A percentile compares a stretch with the other conserved stretches of the same genome.
These are phyloP conservation scores for Globisporangium rhizosaccharum DNA, from an alignment of 352 stramenopile genomes.

Conservation along the genomic window DNA sequence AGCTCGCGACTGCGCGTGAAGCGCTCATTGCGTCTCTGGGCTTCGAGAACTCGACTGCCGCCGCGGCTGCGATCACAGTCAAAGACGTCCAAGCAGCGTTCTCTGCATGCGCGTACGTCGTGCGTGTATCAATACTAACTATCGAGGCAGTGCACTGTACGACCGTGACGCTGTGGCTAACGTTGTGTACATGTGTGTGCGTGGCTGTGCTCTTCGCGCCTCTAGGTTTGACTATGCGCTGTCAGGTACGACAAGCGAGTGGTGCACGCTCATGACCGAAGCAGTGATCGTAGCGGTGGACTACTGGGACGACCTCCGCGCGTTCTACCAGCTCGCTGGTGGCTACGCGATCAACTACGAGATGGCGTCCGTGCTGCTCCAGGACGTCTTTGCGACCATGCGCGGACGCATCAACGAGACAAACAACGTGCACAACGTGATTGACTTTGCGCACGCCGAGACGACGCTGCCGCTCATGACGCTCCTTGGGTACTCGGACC, in stretches of 20 bases:
- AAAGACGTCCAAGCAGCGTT: constrained; percentile 46
- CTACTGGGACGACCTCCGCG: constrained; percentile 61
- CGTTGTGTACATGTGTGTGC: background rate
- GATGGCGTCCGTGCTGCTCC: constrained; percentile 58
- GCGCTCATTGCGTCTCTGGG: constrained; percentile 34
- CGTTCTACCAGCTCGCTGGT: constrained; percentile 56
- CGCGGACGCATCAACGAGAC: constrained; percentile 31
- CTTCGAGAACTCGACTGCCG: constrained; percentile 17
- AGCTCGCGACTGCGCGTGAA: constrained; percentile 23
- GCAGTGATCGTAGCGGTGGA: constrained; percentile 43
- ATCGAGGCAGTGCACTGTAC: background rate
- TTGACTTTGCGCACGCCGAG: constrained; percentile 72
- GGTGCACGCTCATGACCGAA: constrained; percentile 52
- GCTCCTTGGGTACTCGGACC: constrained; percentile 49
- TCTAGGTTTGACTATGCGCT: constrained; percentile 59
- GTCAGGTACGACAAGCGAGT: constrained; percentile 41
- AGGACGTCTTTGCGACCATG: constrained; percentile 48
- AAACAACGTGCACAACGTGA: constrained; percentile 31
- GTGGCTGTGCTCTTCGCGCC: background rate
- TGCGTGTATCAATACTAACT: background rate
- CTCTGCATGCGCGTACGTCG: constrained; percentile 54
- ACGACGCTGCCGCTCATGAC: constrained; percentile 66
- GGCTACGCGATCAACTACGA: constrained; percentile 72
- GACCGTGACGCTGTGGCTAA: background rate
- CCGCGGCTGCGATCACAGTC: constrained; percentile 20